Evolutionary conservation across 179 eudicot genomes (phyloP), one percentile per base, ranked within the genome.

Genomic region (Spinacia oleracea): DNA sequence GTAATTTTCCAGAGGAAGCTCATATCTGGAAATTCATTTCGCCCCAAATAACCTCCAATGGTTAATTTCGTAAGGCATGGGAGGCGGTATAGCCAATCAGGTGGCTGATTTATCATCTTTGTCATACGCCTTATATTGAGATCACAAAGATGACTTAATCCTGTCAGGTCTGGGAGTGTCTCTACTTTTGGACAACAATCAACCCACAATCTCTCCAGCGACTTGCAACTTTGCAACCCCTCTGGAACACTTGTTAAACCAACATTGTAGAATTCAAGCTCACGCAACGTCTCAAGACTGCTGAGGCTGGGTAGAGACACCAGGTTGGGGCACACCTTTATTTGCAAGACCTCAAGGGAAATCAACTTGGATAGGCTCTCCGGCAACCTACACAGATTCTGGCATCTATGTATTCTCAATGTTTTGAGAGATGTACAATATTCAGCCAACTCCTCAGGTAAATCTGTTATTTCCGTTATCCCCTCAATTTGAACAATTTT

Each of bases 231-330:
- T 23, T 63, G 55, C 35, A 81, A 27, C 9, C 77, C 68, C 15
- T 6, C 3, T 0, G 40, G 72, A 38, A 35, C 46, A 10, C 25
- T 3, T 27, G 4, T 38, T 27, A 81, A 23, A 18, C 9, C n/a
- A n/a, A n/a, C 50, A 0, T 20, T 0, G 0, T 0, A 0, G 0
- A 77, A 38, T 0, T 0, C 1, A 32, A 81, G 29, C 11, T 0
- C 0, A 38, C 80, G 6, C 25, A 81, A 11, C 3, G 68, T 53
- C 8, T 4, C 3, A 27, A 81, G 72, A 21, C 77, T 38, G 5
- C 71, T 67, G 6, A 76, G 9, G 51, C 46, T 55, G 1, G 51
- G 75, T 51, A 74, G 40, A 40, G 27, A 20, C 31, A 10, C 15
- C 42, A 73, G 51, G n/a, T n/a, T 1, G 9, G 35, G 32, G 42